phyloP scores from a whole-genome alignment of 2,329 filamentous ascomycete genomes.

The Parastagonospora avenae region DNA sequence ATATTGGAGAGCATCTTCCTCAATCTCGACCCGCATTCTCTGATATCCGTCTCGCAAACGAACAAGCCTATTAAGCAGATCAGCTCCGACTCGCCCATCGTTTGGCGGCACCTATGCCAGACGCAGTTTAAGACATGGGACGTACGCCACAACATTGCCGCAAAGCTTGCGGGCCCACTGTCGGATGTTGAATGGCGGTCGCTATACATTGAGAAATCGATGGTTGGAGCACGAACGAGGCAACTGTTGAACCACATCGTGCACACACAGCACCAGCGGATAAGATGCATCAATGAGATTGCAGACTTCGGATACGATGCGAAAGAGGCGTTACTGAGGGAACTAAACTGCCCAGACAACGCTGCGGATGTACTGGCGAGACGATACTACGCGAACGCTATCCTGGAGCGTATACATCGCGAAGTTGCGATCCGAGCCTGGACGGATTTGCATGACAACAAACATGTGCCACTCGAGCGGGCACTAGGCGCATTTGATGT shows the following conservation, averaged over 20 bases:
- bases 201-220: constrained; percentile 45
- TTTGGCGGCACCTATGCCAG: constrained; percentile 81
- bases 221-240: constrained; percentile 41
- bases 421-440: constrained; percentile 79
- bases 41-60: constrained; percentile 61
- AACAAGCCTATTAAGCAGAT: constrained; percentile 69
- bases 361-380: constrained; percentile 77
- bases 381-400: constrained; percentile 74
- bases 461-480: constrained; percentile 68
- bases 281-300: constrained; percentile 72
- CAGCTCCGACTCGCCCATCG: constrained; percentile 70
- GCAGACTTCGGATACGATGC: constrained; percentile 80
- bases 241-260: constrained; percentile 69
- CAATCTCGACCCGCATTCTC: constrained; percentile 59
- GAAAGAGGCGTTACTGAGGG: constrained; percentile 78
- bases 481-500: constrained; percentile 85
- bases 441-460: constrained; percentile 61
- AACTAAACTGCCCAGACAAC: constrained; percentile 64
- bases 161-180: constrained; percentile 51
- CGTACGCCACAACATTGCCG: constrained; percentile 43
- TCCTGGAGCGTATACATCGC: constrained; percentile 81
- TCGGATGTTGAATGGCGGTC: constrained; percentile 74
- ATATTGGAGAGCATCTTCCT: constrained; percentile 79
- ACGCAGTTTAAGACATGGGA: constrained; percentile 77
- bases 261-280: constrained; percentile 69